phyloP scores from a whole-genome alignment of 495 filamentous ascomycete species.

The Podospora australis region DNA sequence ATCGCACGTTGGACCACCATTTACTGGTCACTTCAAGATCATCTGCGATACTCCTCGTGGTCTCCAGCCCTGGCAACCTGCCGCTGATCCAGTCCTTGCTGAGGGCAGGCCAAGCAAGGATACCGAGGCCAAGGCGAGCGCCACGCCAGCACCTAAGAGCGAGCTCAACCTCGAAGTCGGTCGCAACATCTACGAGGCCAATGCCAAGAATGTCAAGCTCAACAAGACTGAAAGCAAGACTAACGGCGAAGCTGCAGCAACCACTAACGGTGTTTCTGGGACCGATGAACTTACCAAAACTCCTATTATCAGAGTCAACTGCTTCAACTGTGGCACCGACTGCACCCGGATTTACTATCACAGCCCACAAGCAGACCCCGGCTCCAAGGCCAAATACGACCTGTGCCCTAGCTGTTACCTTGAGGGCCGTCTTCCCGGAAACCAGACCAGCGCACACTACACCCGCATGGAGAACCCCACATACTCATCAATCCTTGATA shows the following conservation, averaged over 20 bases:
- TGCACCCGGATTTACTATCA: conserved; percentile 91
- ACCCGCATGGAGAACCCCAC: conserved; percentile 80
- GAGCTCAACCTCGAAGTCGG: conserved; percentile 85
- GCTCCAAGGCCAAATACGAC: conserved; percentile 65
- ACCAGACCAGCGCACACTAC: conserved; percentile 66
- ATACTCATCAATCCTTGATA: conserved; percentile 66
- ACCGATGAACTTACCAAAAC: conserved; percentile 54
- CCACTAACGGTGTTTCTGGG: conserved; percentile 51
- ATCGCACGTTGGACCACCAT: conserved; percentile 91
- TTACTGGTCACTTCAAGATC: conserved; percentile 94
- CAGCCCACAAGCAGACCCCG: conserved; percentile 55
- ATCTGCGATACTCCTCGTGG: conserved; percentile 92
- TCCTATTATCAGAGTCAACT: conserved; percentile 54
- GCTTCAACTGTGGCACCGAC: conserved; percentile 85
- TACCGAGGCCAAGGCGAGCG: conserved; percentile 61
- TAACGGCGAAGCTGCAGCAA: conserved; percentile 63
- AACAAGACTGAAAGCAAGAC: conserved; percentile 45
- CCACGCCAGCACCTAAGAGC: conserved; percentile 61
- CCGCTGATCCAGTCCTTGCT: conserved; percentile 59
- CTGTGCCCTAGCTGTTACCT: conserved; percentile 85
- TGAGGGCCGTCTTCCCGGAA: conserved; percentile 69
- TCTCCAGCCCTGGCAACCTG: conserved; percentile 89
- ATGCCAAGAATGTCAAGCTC: conserved; percentile 76
- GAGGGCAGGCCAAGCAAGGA: conserved; percentile 67
- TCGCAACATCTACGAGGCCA: conserved; percentile 91